Evolutionary conservation across 1,284 basidiomycete genomes (phyloP).

Genomic region (Ceratobasidium sp.): DNA sequence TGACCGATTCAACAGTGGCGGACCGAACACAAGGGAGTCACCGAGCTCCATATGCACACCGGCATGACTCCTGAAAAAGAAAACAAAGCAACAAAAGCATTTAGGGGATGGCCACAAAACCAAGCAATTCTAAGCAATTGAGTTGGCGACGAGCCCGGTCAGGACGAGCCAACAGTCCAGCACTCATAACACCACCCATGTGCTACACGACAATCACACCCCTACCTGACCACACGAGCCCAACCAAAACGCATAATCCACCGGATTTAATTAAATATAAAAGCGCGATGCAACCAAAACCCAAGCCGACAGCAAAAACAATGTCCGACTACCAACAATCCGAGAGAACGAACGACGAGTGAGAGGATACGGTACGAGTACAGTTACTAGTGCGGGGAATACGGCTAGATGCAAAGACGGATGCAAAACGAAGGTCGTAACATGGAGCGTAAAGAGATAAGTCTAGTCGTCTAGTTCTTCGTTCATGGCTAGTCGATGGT

Average conservation of each 20-base stretch:
- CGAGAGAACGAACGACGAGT: conserved; percentile 28
- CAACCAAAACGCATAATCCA: conserved; percentile 1
- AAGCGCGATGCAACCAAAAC: conserved; percentile 18
- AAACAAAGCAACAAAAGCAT: no score
- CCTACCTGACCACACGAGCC: no score
- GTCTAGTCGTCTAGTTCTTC: conserved; percentile 44
- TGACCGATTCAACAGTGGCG: no score
- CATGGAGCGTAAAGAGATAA: conserved; percentile 9
- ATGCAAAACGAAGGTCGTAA: conserved; percentile 3
- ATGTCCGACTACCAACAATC: conserved; percentile 15
- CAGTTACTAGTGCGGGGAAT: conserved; percentile 22
- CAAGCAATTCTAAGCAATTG: no score
- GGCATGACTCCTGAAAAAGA: no score
- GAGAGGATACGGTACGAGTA: conserved; percentile 34
- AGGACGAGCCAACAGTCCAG: no score
- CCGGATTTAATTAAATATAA: conserved; percentile 12
- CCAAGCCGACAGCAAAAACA: conserved; percentile 23
- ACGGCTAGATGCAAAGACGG: conserved; percentile 13
- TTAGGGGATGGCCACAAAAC: no score
- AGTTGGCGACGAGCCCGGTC: no score
- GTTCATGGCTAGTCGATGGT: conserved; percentile 41
- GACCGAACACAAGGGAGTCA: no score
- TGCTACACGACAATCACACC: no score
- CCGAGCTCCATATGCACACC: no score
- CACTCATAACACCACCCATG: no score